Evolutionary conservation across 139 green algal species (phyloP).

Genomic region (Ettlia oleoabundans): DNA sequence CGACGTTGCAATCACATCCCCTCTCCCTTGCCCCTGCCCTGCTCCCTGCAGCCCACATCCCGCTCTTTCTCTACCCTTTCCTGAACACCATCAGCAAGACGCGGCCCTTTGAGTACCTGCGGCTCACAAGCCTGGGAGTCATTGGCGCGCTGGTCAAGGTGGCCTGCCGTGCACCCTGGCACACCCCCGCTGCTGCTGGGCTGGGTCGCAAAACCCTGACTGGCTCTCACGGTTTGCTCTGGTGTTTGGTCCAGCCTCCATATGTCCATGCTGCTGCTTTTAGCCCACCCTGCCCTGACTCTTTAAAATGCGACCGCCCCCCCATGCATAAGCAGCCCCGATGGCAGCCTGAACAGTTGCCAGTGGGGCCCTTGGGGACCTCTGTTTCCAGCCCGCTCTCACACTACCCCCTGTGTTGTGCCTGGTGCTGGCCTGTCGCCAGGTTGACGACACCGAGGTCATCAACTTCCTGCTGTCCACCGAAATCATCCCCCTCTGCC

Average conservation of each 20-base stretch:
- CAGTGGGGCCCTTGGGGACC: not conserved
- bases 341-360: too few relatives aligned
- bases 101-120: constrained; percentile 98
- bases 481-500: constrained; percentile 98
- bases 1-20: too few relatives aligned
- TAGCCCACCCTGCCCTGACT: too few relatives aligned
- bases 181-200: too few relatives aligned
- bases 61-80: constrained; percentile 99
- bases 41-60: constrained; percentile 95
- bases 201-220: too few relatives aligned
- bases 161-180: too few relatives aligned
- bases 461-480: constrained; percentile 99
- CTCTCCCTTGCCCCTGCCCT: too few relatives aligned
- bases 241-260: too few relatives aligned
- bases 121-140: constrained; percentile 95
- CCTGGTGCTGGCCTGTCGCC: not conserved
- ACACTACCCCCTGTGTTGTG: not conserved
- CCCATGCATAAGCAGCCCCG: too few relatives aligned
- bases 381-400: not conserved
- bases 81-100: constrained; percentile 98
- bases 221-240: too few relatives aligned
- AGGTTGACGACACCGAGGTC: constrained; percentile 97
- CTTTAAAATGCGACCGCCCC: too few relatives aligned
- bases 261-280: too few relatives aligned
- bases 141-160: constrained; percentile 98